phyloP scores from a whole-genome alignment of 2,329 filamentous ascomycete genomes.

The Pseudopyricularia javanii region DNA sequence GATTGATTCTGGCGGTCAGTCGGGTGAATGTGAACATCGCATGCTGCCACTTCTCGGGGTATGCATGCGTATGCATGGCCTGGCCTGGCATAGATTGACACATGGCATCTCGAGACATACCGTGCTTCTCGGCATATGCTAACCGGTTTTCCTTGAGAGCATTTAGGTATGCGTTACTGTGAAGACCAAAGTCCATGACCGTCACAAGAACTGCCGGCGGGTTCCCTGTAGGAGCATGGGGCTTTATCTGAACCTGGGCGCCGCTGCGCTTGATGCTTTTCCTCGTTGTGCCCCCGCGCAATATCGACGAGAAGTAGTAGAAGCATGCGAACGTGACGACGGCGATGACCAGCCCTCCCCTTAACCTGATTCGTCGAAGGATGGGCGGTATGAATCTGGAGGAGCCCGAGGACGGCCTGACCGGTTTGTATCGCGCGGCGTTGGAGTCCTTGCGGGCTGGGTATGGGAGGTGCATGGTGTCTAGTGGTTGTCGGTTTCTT shows the following conservation, averaged over 20 bases:
- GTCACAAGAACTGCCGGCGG: slow-evolving; percentile 63
- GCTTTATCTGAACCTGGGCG: slow-evolving; percentile 3
- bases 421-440: slow-evolving; percentile 55
- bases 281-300: background rate
- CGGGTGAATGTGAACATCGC: background rate
- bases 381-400: slow-evolving; percentile 21
- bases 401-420: slow-evolving; percentile 37
- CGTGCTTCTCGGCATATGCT: slow-evolving; percentile 76
- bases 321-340: slow-evolving; percentile 50
- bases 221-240: slow-evolving; percentile 34
- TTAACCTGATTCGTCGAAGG: slow-evolving; percentile 50
- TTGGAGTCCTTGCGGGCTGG: slow-evolving; percentile 75
- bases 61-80: background rate
- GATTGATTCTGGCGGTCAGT: slow-evolving; percentile 6
- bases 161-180: slow-evolving; percentile 55
- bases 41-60: too few relatives aligned
- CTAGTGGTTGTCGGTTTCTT: slow-evolving; percentile 1
- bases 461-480: slow-evolving; percentile 76
- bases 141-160: slow-evolving; percentile 71
- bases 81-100: background rate
- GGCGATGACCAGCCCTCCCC: slow-evolving; percentile 43
- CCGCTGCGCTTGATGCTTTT: background rate
- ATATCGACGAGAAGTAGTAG: slow-evolving; percentile 24
- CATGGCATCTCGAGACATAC: slow-evolving; percentile 35
- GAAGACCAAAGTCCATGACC: slow-evolving; percentile 45